Evolutionary conservation across 805 yeast genomes (phyloP).

Genomic region (Zygoascus tannicola): DNA sequence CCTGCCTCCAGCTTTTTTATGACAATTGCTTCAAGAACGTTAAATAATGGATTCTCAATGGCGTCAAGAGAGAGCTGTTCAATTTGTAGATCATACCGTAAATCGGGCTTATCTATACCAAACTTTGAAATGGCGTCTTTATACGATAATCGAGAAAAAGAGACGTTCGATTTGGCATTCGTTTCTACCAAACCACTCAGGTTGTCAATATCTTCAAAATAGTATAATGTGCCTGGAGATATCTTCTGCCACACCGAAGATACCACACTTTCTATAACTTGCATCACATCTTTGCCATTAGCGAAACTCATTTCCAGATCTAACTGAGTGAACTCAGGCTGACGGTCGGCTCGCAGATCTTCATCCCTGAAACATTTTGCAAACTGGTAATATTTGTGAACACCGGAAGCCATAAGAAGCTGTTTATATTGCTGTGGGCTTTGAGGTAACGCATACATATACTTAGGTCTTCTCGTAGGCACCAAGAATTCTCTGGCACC

Average conservation of each 20-base stretch:
- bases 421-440: constrained; percentile 98
- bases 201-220: constrained; percentile 22
- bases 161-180: background rate
- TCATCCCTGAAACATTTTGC: constrained; percentile 96
- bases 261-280: constrained; percentile 52
- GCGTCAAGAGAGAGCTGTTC: constrained; percentile 38
- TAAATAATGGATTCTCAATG: constrained; percentile 38
- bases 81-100: constrained; percentile 47
- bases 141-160: constrained; percentile 40
- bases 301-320: constrained; percentile 92
- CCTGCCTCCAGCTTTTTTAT: constrained; percentile 26
- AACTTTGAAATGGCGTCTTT: constrained; percentile 57
- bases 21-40: constrained; percentile 67
- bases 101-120: constrained; percentile 94
- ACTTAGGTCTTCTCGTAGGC: constrained; percentile 60
- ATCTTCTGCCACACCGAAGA: constrained; percentile 45
- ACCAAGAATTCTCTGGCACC: constrained; percentile 95
- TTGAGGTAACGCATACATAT: constrained; percentile 88
- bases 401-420: constrained; percentile 87
- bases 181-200: background rate
- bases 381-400: constrained; percentile 75
- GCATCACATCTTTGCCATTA: constrained; percentile 54
- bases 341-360: constrained; percentile 88
- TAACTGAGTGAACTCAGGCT: constrained; percentile 96
- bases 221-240: constrained; percentile 27